Percentiles rank a stretch among this genome's conserved stretches.
These are phyloP conservation scores for Elymus sibiricus DNA, from an alignment of 176 grass and related monocot genomes.

Conservation along the genomic window DNA sequence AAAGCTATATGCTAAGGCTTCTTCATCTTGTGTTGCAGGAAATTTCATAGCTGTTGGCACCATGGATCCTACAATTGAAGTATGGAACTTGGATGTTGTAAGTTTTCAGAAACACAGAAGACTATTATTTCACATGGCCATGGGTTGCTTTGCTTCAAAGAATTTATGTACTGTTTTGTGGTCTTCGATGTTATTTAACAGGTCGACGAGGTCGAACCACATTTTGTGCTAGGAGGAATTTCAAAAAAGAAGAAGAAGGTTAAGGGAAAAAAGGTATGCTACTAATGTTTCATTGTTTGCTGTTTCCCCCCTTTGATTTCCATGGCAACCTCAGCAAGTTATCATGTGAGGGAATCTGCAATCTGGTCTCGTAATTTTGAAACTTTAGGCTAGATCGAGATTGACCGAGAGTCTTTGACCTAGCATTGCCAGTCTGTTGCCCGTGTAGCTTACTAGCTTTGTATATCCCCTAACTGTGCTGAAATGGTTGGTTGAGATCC, in stretches of 20 bases:
- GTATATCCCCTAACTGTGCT: background rate
- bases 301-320: too few relatives aligned
- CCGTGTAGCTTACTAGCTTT: background rate
- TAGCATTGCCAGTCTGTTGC: too few relatives aligned
- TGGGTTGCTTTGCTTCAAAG: background rate
- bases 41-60: conserved; percentile 88
- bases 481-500: background rate
- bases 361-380: too few relatives aligned
- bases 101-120: conserved; percentile 8
- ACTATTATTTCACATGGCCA: background rate
- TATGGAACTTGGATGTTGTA: conserved; percentile 95
- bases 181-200: conserved; percentile 31
- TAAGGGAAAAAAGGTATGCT: conserved; percentile 74
- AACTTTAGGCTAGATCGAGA: background rate
- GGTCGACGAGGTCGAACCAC: conserved; percentile 82
- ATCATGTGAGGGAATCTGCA: too few relatives aligned
- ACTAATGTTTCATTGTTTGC: background rate
- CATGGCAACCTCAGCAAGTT: too few relatives aligned
- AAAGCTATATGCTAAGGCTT: background rate
- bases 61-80: conserved; percentile 85
- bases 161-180: conserved; percentile 14
- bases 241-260: conserved; percentile 51
- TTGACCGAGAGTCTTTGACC: too few relatives aligned
- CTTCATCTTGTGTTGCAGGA: conserved; percentile 42
- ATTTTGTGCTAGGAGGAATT: conserved; percentile 63